Conservation (phyloP, 73 alveolate species). For the Diophrys appendiculata region DNA sequence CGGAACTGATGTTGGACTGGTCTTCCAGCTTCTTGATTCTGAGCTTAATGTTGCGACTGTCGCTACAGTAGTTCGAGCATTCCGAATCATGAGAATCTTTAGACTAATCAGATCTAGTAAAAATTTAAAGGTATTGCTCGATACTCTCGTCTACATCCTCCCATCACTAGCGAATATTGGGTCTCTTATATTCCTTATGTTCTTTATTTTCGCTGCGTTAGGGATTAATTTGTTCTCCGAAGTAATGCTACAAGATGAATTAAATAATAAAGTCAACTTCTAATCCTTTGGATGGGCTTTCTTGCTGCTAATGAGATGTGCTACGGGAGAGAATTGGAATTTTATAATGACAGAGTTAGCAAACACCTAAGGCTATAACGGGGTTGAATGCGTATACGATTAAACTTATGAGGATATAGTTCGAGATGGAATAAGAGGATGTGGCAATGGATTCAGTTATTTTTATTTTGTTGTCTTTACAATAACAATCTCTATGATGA, state of each 20-base stretch:
- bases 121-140: conserved; percentile 11
- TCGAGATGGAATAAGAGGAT: conserved; percentile 9
- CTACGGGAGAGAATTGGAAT: conserved; percentile 41
- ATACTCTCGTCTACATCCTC: conserved; percentile 34
- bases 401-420: neutral
- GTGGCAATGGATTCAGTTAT: conserved; percentile 10
- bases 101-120: conserved; percentile 17
- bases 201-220: conserved; percentile 88
- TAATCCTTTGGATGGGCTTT: conserved; percentile 9
- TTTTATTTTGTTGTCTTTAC: conserved; percentile 8
- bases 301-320: conserved; percentile 6
- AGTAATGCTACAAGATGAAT: conserved; percentile 54
- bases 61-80: conserved; percentile 42
- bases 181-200: conserved; percentile 78
- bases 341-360: conserved; percentile 14
- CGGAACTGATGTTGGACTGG: conserved; percentile 14
- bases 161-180: conserved; percentile 93
- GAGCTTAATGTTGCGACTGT: conserved; percentile 12
- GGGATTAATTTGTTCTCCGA: conserved; percentile 88
- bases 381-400: neutral
- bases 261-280: conserved; percentile 76
- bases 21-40: neutral
- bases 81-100: conserved; percentile 46
- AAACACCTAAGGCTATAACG: conserved; percentile 11
- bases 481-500: conserved; percentile 16